A percentile compares a stretch with the other conserved stretches of the same genome.
These are phyloP conservation scores for Drosera spatulata DNA, from an alignment of 179 eudicot species.

Conservation along the genomic window DNA sequence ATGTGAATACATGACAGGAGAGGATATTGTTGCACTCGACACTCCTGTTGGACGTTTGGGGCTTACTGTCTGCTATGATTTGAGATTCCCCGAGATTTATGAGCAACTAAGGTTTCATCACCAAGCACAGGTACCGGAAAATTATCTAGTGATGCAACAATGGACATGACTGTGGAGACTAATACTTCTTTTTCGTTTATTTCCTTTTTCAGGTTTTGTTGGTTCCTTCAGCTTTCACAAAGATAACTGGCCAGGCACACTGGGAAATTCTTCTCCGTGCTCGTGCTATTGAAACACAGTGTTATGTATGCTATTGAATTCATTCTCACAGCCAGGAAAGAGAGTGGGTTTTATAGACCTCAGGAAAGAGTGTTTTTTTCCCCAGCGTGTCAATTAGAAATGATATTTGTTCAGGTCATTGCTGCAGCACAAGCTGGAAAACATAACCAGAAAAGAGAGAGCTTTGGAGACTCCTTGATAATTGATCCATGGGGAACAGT, in stretches of 20 bases:
- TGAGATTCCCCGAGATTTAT: slow-evolving; percentile 85
- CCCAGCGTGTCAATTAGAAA: neutral
- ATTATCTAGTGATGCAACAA: too few species aligned
- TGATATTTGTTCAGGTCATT: slow-evolving; percentile 45
- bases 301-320: slow-evolving; percentile 49
- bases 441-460: slow-evolving; percentile 81
- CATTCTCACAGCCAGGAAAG: neutral
- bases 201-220: slow-evolving; percentile 46
- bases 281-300: slow-evolving; percentile 93
- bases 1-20: slow-evolving; percentile 30
- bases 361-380: neutral
- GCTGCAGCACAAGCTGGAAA: slow-evolving; percentile 98
- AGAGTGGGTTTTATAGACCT: too few species aligned
- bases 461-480: slow-evolving; percentile 78
- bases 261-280: slow-evolving; percentile 98
- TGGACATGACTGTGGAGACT: neutral
- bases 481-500: slow-evolving; percentile 95
- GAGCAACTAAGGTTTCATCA: slow-evolving; percentile 66
- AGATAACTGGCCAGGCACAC: slow-evolving; percentile 84
- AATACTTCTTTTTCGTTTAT: too few species aligned
- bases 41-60: slow-evolving; percentile 86
- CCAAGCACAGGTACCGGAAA: slow-evolving; percentile 47
- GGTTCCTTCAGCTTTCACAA: slow-evolving; percentile 90
- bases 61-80: slow-evolving; percentile 83
- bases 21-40: slow-evolving; percentile 59